phyloP scores from a whole-genome alignment of 2,329 filamentous ascomycete genomes.

The Fusarium palustre region DNA sequence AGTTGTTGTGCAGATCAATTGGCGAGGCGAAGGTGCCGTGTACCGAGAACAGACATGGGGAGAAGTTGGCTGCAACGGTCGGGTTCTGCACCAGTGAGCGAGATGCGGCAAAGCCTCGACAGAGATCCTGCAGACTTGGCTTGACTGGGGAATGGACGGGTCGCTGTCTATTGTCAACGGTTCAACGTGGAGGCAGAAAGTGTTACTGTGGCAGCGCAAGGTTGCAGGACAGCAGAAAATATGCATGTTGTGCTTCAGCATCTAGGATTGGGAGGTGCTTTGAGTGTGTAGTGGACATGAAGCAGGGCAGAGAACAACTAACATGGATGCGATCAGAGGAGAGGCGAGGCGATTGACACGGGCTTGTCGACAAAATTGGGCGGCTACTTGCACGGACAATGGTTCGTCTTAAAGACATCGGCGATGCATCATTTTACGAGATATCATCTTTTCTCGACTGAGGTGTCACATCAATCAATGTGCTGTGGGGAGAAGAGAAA shows the following conservation, averaged over 20 bases:
- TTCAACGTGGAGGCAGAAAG: background rate
- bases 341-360: background rate
- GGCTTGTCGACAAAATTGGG: background rate
- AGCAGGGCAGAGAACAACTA: background rate
- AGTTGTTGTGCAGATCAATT: conserved; percentile 16
- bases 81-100: background rate
- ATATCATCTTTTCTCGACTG: conserved; percentile 28
- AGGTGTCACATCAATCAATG: conserved; percentile 15
- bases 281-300: background rate
- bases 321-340: conserved; percentile 18
- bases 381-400: background rate
- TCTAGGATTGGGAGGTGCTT: background rate
- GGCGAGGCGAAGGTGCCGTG: conserved; percentile 18
- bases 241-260: conserved; percentile 8
- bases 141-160: background rate
- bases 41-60: background rate
- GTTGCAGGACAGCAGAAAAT: background rate
- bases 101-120: conserved; percentile 1
- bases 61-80: background rate
- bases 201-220: background rate
- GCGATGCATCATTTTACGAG: conserved; percentile 29
- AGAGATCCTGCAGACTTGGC: conserved; percentile 32
- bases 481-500: conserved; percentile 8
- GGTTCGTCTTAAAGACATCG: background rate
- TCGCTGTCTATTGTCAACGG: background rate